Base-by-base conservation (phyloP, 2,329 filamentous ascomycete species). In the Thermothelomyces thermophilus region DNA sequence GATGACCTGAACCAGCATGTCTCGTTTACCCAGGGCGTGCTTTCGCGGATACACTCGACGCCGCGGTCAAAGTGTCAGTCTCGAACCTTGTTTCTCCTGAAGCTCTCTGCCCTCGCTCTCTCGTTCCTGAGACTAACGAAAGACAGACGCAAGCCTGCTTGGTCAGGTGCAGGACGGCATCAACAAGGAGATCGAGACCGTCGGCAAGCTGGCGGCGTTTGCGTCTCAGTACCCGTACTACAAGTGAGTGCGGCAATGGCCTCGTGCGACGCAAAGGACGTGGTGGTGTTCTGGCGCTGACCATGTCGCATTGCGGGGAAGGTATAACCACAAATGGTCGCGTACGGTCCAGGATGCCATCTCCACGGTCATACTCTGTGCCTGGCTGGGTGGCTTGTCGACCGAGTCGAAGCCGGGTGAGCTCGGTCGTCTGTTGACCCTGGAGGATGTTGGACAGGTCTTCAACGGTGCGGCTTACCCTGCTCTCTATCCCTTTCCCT, bases 151-250 rank as follows among this genome's bases (percentile, higher is more conserved):
- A 28, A 70, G 76, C 3, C 74, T 96, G 30, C 75, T 95, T 37
- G 72, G 77, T 10, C 79, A 86, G 58, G 83, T 88, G 1, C 79
- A 89, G 53, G 79, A 80, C n/a, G 73, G 72, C 50, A 86, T 97
- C 64, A 73, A 79, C 56, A 79, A 86, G 31, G 82, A 95, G 66
- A 77, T 87, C 49, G 73, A 80, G 41, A 85, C 84, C 39, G 77
- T 96, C 40, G 70, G 73, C 50, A 81, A 84, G 58, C 79, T 98
- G 39, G 79, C 81, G 54, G 70, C 76, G 48, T 79, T 87, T 48
- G 89, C 90, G 2, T 90, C 89, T 22, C 78, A 87, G 65, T 85
- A 94, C 62, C 91, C 93, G 0, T 98, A 97, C 75, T 98, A 97
- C 82, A 96, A 95, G 78, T 96, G 64, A 41, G 69, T 47, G 7